Conservation (phyloP, 371 early-diverging fungal species). For the Lichtheimia ornata region DNA sequence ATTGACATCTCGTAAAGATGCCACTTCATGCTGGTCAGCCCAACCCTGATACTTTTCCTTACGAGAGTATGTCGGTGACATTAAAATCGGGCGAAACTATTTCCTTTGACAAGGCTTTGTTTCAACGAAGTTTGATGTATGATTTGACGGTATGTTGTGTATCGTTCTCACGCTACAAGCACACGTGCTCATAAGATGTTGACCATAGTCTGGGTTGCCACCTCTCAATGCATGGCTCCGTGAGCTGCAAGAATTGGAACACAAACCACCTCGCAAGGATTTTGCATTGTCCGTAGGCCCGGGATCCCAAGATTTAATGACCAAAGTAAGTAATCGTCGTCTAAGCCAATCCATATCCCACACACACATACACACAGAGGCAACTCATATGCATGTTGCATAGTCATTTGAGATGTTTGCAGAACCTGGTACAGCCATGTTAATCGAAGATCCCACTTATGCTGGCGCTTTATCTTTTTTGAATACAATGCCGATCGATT, state of each 20-base stretch:
- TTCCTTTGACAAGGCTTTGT: constrained; percentile 39
- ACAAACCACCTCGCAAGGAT: constrained; percentile 54
- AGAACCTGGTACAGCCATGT: constrained; percentile 59
- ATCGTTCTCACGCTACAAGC: constrained; percentile 5
- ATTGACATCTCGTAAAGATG: constrained; percentile 33
- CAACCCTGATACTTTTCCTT: constrained; percentile 72
- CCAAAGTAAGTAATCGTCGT: constrained; percentile 43
- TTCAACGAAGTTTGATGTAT: constrained; percentile 55
- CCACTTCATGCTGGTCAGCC: constrained; percentile 79
- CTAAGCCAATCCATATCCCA: background rate
- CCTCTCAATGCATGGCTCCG: constrained; percentile 66
- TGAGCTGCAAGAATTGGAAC: constrained; percentile 62
- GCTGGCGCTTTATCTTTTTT: constrained; percentile 75
- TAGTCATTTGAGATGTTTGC: constrained; percentile 75
- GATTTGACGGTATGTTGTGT: constrained; percentile 52
- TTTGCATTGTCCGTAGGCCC: constrained; percentile 71
- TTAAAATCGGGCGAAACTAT: constrained; percentile 63
- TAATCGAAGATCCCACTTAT: constrained; percentile 79
- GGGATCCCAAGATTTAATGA: constrained; percentile 78
- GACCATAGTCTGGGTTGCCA: constrained; percentile 61
- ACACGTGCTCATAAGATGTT: background rate
- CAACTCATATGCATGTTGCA: background rate
- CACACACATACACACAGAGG: too few species aligned
- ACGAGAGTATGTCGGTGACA: constrained; percentile 57
- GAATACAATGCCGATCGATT: constrained; percentile 62